phyloP scores from a whole-genome alignment of 768 basidiomycete genomes.

The Kwoniella europaea region DNA sequence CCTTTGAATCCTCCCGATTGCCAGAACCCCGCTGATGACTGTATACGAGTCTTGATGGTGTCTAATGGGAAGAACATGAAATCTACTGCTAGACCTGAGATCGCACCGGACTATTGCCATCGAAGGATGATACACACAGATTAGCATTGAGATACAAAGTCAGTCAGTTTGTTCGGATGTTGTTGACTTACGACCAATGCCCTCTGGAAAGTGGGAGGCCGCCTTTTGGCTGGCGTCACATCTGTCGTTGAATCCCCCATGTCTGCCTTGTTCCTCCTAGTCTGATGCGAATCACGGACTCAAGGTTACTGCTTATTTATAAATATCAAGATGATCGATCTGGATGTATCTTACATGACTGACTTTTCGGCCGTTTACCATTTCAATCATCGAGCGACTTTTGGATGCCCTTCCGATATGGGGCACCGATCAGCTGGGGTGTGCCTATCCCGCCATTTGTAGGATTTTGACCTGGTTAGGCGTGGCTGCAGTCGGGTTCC shows the following conservation, averaged over 20 bases:
- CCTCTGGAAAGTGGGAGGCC: constrained; percentile 20
- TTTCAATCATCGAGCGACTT: not conserved
- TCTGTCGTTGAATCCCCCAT: not conserved
- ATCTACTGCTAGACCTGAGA: constrained; percentile 93
- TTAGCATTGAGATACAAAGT: too few relatives aligned
- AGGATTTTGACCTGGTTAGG: not conserved
- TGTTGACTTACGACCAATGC: constrained; percentile 15
- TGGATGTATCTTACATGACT: not conserved
- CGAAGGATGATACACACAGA: not conserved
- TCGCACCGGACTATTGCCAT: constrained; percentile 72
- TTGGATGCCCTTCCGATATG: not conserved
- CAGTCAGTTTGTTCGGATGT: not conserved
- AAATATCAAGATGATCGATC: not conserved
- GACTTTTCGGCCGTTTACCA: constrained; percentile 11
- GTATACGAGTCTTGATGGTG: constrained; percentile 93
- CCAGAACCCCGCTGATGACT: constrained; percentile 83
- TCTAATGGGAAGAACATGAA: constrained; percentile 96
- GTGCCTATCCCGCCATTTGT: not conserved
- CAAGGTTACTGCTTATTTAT: not conserved
- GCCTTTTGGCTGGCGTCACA: not conserved
- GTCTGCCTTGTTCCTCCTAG: too few relatives aligned
- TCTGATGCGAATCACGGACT: too few relatives aligned
- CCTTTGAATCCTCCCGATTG: constrained; percentile 85
- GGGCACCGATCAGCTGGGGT: not conserved
- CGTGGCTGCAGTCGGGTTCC: not conserved